Base-by-base conservation (phyloP, 495 filamentous ascomycete genomes). In the Monascus purpureus region DNA sequence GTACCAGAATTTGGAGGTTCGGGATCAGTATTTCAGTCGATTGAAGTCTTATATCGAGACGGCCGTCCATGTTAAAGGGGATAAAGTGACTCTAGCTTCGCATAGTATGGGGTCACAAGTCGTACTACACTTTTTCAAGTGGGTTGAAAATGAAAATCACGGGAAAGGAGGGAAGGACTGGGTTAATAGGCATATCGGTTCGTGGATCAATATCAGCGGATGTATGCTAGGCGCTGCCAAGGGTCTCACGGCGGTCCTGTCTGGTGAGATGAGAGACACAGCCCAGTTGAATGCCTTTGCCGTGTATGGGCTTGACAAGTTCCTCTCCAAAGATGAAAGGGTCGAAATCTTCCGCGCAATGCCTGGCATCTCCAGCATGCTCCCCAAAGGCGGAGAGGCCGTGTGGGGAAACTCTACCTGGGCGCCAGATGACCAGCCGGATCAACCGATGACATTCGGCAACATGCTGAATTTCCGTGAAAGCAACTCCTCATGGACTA, bases 51-150 rank as follows among this genome's bases (percentile, higher is more conserved):
- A 96, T 46, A 87, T 97, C 39, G 90, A 97, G 61, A 71, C 77
- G 17, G 80, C 81, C 0, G 66, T 79, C 15, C 46, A 68, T 12
- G 63, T 83, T 8, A 64, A 71, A 6, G 70, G 72, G 26, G 72
- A 80, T 37, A 97, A 97, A 46, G 77, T 81, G 13, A 80, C 82
- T 0, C 60, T 97, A n/a, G 67, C 86, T 1, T 90, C 84, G 4
- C 90, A 97, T 60, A 92, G 82, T 52, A 97, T 97, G 90, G 90
- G 90, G 18, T 83, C 80, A 20, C 92, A 96, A 52, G 87, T 97
- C 0, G 61, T 88, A 8, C 79, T 92, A 49, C 96, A 94, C 60
- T 97, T 97, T 56, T 82, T 94, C 46, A 93, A 97, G 43, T 97
- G 90, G 90, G 88, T 92, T 6, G 83, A 92, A 40, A 75, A 82